Percentiles rank a stretch among this genome's conserved stretches.
phyloP scores from a whole-genome alignment of 176 grass and related monocot genomes.

The Aegilops bicornis region DNA sequence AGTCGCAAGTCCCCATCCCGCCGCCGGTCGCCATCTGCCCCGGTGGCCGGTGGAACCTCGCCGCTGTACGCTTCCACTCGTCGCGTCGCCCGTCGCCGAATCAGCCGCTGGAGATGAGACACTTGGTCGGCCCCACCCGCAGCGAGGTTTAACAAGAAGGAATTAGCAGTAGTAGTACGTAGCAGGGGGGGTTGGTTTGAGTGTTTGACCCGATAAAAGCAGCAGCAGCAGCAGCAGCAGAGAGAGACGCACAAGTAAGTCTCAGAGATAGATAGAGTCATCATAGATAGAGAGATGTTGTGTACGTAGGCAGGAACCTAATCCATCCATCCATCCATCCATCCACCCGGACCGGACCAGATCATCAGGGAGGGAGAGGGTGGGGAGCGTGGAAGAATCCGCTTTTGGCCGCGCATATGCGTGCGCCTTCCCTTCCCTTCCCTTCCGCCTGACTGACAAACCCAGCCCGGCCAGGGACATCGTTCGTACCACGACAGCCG shows the following conservation, averaged over 20 bases:
- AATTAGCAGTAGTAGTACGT: no score
- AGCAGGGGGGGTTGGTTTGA: not conserved
- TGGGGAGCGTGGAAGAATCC: constrained; percentile 21
- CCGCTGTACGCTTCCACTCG: no score
- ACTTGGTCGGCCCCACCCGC: no score
- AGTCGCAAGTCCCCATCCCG: no score
- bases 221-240: no score
- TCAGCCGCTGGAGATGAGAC: no score
- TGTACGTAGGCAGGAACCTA: not conserved
- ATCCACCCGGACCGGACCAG: not conserved
- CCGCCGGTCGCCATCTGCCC: no score
- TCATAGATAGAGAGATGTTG: not conserved
- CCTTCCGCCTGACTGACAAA: not conserved
- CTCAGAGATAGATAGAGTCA: not conserved
- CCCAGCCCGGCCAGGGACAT: not conserved
- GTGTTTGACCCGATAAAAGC: constrained; percentile 2
- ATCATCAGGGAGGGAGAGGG: no score
- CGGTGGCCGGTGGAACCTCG: no score
- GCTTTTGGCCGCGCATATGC: constrained; percentile 25
- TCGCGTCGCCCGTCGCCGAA: no score
- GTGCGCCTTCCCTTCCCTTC: not conserved
- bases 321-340: not conserved
- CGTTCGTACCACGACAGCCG: not conserved
- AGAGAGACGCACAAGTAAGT: not conserved
- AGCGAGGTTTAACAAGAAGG: no score